These are phyloP conservation scores for Calamus simplicifolius DNA, from an alignment of 176 grass and related monocot genomes.

Conservation along the genomic window DNA sequence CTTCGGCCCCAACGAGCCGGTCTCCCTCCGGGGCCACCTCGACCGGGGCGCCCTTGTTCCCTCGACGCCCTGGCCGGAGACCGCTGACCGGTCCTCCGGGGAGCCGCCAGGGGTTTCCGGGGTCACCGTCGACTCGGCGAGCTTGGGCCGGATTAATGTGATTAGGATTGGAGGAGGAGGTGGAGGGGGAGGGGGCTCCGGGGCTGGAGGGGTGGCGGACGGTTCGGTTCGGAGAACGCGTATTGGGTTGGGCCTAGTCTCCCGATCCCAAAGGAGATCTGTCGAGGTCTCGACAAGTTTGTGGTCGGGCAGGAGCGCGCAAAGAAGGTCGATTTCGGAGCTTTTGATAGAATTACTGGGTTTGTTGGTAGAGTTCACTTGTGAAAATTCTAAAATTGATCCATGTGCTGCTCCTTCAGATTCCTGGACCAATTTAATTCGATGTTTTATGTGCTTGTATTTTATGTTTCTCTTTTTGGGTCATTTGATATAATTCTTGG, in stretches of 20 bases:
- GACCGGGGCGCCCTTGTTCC: conserved; percentile 6
- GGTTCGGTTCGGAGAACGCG: conserved; percentile 22
- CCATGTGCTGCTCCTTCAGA: too few species aligned
- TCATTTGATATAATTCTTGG: too few species aligned
- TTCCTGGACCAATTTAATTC: too few species aligned
- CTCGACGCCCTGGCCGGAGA: neutral
- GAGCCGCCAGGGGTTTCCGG: conserved; percentile 34
- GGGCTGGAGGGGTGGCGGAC: conserved; percentile 18
- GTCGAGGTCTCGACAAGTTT: conserved; percentile 42
- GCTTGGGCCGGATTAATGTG: conserved; percentile 34
- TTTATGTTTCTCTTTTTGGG: too few species aligned
- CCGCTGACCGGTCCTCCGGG: conserved; percentile 6
- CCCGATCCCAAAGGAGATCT: conserved; percentile 54
- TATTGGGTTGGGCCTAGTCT: conserved; percentile 27
- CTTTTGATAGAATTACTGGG: too few species aligned
- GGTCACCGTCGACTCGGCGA: neutral
- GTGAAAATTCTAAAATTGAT: too few species aligned
- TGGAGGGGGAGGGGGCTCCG: conserved; percentile 1
- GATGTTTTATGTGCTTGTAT: too few species aligned
- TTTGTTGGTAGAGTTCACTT: too few species aligned
- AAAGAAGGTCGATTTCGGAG: conserved; percentile 29
- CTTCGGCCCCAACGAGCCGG: conserved; percentile 5
- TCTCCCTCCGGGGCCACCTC: conserved; percentile 18
- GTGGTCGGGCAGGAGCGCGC: conserved; percentile 52
- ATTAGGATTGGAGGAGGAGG: conserved; percentile 29